These are phyloP conservation scores for Pythium plurisporium DNA, from an alignment of 352 stramenopile genomes.

Conservation along the genomic window DNA sequence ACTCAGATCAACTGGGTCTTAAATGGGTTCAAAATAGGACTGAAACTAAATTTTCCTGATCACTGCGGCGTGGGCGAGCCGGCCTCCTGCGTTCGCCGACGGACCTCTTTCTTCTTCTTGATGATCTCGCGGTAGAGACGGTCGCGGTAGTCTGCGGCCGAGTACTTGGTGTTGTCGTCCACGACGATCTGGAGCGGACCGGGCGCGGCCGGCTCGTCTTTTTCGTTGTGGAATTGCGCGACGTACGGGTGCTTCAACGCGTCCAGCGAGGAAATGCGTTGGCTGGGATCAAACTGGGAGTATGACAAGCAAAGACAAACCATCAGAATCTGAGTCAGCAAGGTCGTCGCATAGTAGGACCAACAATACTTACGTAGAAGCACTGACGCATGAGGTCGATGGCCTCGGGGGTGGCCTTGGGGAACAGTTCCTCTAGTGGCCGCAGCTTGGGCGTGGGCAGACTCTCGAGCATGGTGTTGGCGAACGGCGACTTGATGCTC, in stretches of 20 bases:
- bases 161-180: constrained; percentile 95
- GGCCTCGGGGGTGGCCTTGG: constrained; percentile 79
- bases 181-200: constrained; percentile 82
- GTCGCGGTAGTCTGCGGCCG: constrained; percentile 91
- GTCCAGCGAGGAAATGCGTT: constrained; percentile 83
- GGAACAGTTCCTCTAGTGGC: constrained; percentile 84
- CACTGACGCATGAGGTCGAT: constrained; percentile 88
- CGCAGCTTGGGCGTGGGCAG: constrained; percentile 73
- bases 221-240: constrained; percentile 93
- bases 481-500: constrained; percentile 91
- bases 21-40: constrained; percentile 12
- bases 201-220: constrained; percentile 84
- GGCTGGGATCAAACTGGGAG: constrained; percentile 93
- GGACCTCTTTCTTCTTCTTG: constrained; percentile 90
- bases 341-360: too few relatives aligned
- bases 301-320: too few relatives aligned
- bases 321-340: too few relatives aligned
- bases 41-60: neutral
- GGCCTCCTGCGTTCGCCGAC: constrained; percentile 39
- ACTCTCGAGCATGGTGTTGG: constrained; percentile 91
- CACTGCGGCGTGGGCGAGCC: constrained; percentile 22
- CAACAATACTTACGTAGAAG: constrained; percentile 76
- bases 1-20: neutral
- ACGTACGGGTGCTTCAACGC: constrained; percentile 93
- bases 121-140: constrained; percentile 92